Evolutionary conservation across 192 early-diverging fungal genomes (phyloP).

Genomic region (Chytriomyces sp.): DNA sequence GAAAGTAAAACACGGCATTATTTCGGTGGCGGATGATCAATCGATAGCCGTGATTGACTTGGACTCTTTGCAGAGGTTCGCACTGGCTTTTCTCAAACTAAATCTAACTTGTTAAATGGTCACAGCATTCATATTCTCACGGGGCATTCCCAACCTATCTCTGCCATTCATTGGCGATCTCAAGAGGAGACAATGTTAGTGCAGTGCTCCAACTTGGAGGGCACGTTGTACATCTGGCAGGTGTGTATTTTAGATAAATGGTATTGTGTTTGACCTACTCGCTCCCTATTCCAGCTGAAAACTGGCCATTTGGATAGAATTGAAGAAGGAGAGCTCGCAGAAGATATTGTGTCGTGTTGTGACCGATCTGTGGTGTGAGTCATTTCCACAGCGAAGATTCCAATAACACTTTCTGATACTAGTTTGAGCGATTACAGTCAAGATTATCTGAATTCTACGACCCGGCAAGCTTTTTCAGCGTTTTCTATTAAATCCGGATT

Average conservation of each 20-base stretch:
- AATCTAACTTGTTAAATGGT: no score
- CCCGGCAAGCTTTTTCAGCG: slow-evolving; percentile 39
- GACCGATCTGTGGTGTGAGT: slow-evolving; percentile 53
- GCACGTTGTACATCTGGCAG: slow-evolving; percentile 76
- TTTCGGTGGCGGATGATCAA: slow-evolving; percentile 71
- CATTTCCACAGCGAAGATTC: background rate
- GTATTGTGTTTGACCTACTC: background rate
- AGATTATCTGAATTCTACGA: slow-evolving; percentile 36
- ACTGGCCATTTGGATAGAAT: slow-evolving; percentile 74
- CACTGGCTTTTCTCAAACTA: background rate
- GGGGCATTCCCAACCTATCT: slow-evolving; percentile 59
- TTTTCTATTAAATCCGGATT: slow-evolving; percentile 35
- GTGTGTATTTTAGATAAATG: slow-evolving; percentile 48
- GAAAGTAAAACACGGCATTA: slow-evolving; percentile 40
- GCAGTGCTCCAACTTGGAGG: slow-evolving; percentile 57
- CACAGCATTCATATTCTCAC: slow-evolving; percentile 58
- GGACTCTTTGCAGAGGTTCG: slow-evolving; percentile 67
- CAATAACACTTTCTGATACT: slow-evolving; percentile 25
- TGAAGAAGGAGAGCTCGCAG: slow-evolving; percentile 52
- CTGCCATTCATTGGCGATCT: slow-evolving; percentile 66
- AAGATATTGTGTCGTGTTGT: slow-evolving; percentile 61
- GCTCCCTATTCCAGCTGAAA: slow-evolving; percentile 57
- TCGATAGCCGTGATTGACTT: slow-evolving; percentile 72
- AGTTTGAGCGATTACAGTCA: slow-evolving; percentile 38
- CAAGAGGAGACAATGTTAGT: slow-evolving; percentile 69